Base-by-base conservation (phyloP, 345 rosid genomes). In the Cardiospermum halicacabum region DNA sequence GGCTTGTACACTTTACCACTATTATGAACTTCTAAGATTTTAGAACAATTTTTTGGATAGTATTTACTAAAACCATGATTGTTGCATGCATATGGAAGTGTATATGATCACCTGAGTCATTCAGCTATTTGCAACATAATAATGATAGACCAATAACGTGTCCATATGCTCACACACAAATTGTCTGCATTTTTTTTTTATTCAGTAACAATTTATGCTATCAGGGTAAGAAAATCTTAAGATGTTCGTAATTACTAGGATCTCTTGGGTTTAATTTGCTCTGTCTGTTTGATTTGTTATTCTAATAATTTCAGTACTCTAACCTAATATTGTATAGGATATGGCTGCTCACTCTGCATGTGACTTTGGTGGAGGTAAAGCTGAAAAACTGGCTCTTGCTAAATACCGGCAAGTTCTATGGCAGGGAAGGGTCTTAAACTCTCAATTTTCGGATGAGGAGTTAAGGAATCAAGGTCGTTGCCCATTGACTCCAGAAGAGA, bases 291-390 rank as follows among this genome's bases (percentile, higher is more conserved):
- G 65, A 55, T n/a, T 39, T 2, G 3, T 7, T 28, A 2, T 3
- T 26, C 42, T 26, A 4, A 40, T 21, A 26, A 9, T 22, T 4
- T 53, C 32, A 36, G 31, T 34, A 10, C 36, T 28, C 56, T 54
- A 45, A 70, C 60, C 30, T 27, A n/a, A 56, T 40, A 8, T 58
- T 30, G 13, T 79, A 72, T 78, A 95, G 97, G 99, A 91, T 69
- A 94, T 94, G 97, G 97, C 97, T 61, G 99, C 99, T 53, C 97
- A 95, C 79, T 95, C 96, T 56, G 91, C 91, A 39, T 95, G 99
- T 34, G 93, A 91, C 71, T 94, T 95, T 74, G 99, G 93, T 63
- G 97, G 97, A 19, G 99, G 97, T 39, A 95, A 95, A 77, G 92
- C 97, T 31, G 96, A 95, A 76, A 89, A 60, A 72, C 74, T 91